phyloP scores from a whole-genome alignment of 371 early-diverging fungal species.

The Rhizopus delemar region DNA sequence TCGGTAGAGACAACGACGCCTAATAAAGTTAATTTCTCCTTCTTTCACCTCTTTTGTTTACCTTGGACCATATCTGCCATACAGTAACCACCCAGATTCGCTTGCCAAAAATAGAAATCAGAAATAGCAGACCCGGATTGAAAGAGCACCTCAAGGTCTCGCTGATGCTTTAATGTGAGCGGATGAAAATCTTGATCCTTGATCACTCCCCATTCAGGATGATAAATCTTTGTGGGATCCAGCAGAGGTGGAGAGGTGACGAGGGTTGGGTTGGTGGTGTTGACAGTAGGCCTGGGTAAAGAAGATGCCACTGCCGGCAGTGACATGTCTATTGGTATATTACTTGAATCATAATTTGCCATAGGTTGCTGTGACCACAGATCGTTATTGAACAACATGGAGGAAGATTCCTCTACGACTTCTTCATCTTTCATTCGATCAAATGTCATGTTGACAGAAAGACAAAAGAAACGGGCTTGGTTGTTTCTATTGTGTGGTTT shows the following conservation, averaged over 20 bases:
- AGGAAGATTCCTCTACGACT: conserved; percentile 11
- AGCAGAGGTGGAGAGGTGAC: conserved; percentile 17
- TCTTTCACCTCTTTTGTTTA: conserved; percentile 9
- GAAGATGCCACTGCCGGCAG: conserved; percentile 17
- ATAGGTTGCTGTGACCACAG: conserved; percentile 6
- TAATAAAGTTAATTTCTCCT: conserved; percentile 8
- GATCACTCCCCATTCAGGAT: conserved; percentile 54
- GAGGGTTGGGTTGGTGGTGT: conserved; percentile 21
- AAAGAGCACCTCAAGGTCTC: conserved; percentile 43
- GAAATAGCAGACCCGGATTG: conserved; percentile 27
- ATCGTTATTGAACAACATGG: conserved; percentile 1
- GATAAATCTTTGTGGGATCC: conserved; percentile 38
- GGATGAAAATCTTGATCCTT: conserved; percentile 51
- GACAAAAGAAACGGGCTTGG: not conserved
- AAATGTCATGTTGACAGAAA: conserved; percentile 1
- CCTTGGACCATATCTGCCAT: conserved; percentile 54
- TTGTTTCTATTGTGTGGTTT: not conserved
- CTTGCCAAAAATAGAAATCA: conserved; percentile 57
- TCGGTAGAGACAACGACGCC: conserved; percentile 47
- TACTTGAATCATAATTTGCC: not conserved
- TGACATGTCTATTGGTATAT: conserved; percentile 3
- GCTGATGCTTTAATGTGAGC: conserved; percentile 46
- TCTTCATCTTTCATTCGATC: conserved; percentile 12
- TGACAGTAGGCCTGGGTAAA: conserved; percentile 9
- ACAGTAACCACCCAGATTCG: conserved; percentile 53